A percentile compares a stretch with the other conserved stretches of the same genome.
Evolutionary conservation across 306 rosid genomes (phyloP).

Genomic region (Acacia crassicarpa): DNA sequence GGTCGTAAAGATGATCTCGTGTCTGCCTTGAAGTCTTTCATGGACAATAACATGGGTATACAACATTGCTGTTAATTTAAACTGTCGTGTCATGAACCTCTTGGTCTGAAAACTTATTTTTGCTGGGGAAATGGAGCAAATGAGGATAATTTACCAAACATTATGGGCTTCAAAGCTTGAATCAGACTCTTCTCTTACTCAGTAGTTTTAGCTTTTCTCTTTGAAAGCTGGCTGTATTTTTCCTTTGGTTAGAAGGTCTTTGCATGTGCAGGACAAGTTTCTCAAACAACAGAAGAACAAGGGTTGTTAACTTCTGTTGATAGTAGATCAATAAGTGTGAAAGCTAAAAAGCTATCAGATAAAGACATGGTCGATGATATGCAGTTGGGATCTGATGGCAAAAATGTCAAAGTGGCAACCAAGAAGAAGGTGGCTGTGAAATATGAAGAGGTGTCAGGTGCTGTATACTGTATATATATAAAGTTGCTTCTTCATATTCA

Average conservation of each 20-base stretch:
- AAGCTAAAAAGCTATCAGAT: slow-evolving; percentile 30
- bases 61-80: slow-evolving; percentile 13
- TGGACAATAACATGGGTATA: slow-evolving; percentile 63
- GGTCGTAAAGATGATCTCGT: slow-evolving; percentile 81
- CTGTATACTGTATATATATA: slow-evolving; percentile 27
- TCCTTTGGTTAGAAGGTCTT: slow-evolving; percentile 28
- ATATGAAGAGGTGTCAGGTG: slow-evolving; percentile 61
- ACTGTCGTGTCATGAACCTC: background rate
- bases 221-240: slow-evolving; percentile 14
- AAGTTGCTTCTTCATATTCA: slow-evolving; percentile 15
- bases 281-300: slow-evolving; percentile 41
- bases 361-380: slow-evolving; percentile 43
- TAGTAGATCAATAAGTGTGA: slow-evolving; percentile 33
- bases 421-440: slow-evolving; percentile 49
- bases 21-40: slow-evolving; percentile 65
- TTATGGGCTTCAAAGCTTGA: background rate
- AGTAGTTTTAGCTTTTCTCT: background rate
- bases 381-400: slow-evolving; percentile 34
- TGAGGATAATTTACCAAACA: background rate
- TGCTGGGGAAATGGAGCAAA: background rate
- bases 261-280: slow-evolving; percentile 53
- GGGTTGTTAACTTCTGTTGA: slow-evolving; percentile 37
- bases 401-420: slow-evolving; percentile 39
- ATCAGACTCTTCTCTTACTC: background rate
- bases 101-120: slow-evolving; percentile 3